Percentiles rank a stretch among this genome's conserved stretches.
Evolutionary conservation across 176 grass and related monocot genomes (phyloP).

Genomic region (Ensete glaucum): DNA sequence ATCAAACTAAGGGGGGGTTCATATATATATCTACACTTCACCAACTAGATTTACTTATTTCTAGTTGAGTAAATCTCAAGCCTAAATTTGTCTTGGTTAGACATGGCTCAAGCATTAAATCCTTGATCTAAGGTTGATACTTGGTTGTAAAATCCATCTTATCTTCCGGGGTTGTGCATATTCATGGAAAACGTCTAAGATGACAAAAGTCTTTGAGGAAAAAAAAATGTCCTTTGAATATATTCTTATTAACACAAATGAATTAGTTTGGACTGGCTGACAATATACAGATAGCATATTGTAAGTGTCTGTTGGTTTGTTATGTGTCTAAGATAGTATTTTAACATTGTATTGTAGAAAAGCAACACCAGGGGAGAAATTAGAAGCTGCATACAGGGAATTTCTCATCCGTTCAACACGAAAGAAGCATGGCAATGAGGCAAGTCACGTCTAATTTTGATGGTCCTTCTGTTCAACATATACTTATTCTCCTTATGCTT

Average conservation of each 20-base stretch:
- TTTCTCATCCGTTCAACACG: slow-evolving; percentile 59
- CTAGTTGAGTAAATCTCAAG: not conserved
- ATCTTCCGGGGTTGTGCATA: not conserved
- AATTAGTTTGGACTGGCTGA: too few species aligned
- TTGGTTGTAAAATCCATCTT: not conserved
- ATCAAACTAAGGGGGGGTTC: not conserved
- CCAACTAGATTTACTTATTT: not conserved
- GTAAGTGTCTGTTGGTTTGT: too few species aligned
- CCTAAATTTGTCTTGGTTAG: not conserved
- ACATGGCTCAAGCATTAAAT: not conserved
- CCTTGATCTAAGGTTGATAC: not conserved
- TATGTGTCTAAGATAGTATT: not conserved
- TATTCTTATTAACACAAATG: too few species aligned
- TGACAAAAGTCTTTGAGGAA: too few species aligned
- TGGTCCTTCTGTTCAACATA: not conserved
- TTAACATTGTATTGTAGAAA: slow-evolving; percentile 35
- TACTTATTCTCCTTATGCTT: slow-evolving; percentile 3
- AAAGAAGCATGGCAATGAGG: slow-evolving; percentile 48
- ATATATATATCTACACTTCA: too few species aligned
- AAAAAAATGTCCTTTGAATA: too few species aligned
- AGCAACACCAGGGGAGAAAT: slow-evolving; percentile 59
- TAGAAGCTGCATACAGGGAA: slow-evolving; percentile 53
- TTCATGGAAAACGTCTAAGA: too few species aligned
- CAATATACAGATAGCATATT: too few species aligned
- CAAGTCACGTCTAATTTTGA: slow-evolving; percentile 19